Evolutionary conservation across 2,329 filamentous ascomycete species (phyloP).

Genomic region (Aureobasidium uvarum): DNA sequence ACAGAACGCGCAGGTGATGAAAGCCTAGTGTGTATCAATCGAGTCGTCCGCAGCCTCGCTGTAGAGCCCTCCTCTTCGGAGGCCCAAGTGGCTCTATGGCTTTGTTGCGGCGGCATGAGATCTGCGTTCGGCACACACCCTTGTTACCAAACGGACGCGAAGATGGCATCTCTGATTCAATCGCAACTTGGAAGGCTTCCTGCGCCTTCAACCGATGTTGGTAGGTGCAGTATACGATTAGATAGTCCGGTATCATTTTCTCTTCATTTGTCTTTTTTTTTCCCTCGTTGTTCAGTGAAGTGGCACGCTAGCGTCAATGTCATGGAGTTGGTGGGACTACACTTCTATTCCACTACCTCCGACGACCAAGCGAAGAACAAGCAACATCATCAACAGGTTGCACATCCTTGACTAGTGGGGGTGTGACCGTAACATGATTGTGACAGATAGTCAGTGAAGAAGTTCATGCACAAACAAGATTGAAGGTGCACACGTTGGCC

Average conservation of each 20-base stretch:
- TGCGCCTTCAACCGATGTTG: constrained; percentile 1
- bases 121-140: constrained; percentile 99
- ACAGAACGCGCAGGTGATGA: constrained; percentile 78
- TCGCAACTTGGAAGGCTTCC: constrained; percentile 51
- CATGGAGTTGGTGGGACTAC: constrained; percentile 30
- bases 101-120: constrained; percentile 75
- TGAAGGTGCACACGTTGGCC: background rate
- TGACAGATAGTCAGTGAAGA: constrained; percentile 27
- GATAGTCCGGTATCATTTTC: constrained; percentile 8
- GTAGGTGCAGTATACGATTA: background rate
- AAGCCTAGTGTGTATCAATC: constrained; percentile 95
- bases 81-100: constrained; percentile 85
- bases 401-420: constrained; percentile 31
- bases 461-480: constrained; percentile 3
- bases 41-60: constrained; percentile 69
- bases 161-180: constrained; percentile 90
- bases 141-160: constrained; percentile 99
- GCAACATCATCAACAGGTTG: constrained; percentile 37
- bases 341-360: constrained; percentile 31
- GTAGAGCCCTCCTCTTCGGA: constrained; percentile 79
- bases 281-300: background rate
- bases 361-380: constrained; percentile 35
- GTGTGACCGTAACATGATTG: constrained; percentile 38
- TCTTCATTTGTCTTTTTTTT: background rate
- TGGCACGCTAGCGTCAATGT: constrained; percentile 18